Conservation (phyloP, 2,329 filamentous ascomycete genomes). For the Sclerotinia minor region DNA sequence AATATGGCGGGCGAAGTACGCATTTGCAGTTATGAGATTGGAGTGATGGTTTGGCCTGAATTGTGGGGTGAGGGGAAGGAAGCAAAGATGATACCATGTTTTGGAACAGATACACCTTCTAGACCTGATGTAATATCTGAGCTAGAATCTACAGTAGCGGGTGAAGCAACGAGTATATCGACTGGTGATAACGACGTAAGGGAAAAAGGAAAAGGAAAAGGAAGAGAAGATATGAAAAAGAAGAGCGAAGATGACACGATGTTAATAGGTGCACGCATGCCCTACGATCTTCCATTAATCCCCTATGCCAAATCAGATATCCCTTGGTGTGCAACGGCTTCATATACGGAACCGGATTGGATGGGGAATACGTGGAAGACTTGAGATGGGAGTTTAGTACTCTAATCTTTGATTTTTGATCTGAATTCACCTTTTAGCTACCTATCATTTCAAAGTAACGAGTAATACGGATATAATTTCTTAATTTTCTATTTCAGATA, state of each 20-base stretch:
- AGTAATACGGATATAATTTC: too few relatives aligned
- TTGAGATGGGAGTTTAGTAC: not conserved
- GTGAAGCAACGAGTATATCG: not conserved
- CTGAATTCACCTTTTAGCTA: too few relatives aligned
- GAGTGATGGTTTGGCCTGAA: slow-evolving; percentile 78
- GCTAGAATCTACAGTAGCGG: slow-evolving; percentile 26
- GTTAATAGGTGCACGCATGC: slow-evolving; percentile 71
- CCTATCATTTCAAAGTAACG: too few relatives aligned
- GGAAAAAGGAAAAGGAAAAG: slow-evolving; percentile 34
- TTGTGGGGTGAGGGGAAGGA: slow-evolving; percentile 47
- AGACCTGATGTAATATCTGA: slow-evolving; percentile 42
- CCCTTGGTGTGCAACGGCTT: slow-evolving; percentile 73
- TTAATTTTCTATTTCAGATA: too few relatives aligned
- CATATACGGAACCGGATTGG: slow-evolving; percentile 60
- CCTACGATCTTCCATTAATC: slow-evolving; percentile 77
- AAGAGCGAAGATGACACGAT: slow-evolving; percentile 33
- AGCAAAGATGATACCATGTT: slow-evolving; percentile 65
- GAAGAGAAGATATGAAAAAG: slow-evolving; percentile 17
- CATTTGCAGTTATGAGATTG: slow-evolving; percentile 80
- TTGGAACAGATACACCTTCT: slow-evolving; percentile 58
- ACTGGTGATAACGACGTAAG: slow-evolving; percentile 27
- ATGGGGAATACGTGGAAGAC: slow-evolving; percentile 32
- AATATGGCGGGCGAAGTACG: slow-evolving; percentile 61
- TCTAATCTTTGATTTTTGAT: too few relatives aligned
- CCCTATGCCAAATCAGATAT: slow-evolving; percentile 62